Conservation (phyloP, 108 stramenopile genomes). For the Cyclotella cryptica region DNA sequence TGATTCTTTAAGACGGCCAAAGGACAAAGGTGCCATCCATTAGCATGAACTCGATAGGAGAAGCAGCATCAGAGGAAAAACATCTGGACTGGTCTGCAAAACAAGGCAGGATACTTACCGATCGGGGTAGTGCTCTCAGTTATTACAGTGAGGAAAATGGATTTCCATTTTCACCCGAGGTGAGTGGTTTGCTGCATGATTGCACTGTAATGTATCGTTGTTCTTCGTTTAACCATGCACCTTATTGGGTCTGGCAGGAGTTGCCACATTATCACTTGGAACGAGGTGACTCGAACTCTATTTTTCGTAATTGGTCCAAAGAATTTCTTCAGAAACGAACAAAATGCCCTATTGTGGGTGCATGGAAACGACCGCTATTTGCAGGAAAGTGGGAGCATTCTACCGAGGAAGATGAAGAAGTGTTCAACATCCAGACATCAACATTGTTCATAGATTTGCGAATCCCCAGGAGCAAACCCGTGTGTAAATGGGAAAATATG, state of each 20-base stretch:
- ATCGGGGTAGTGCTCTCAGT: constrained; percentile 59
- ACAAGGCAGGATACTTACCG: constrained; percentile 82
- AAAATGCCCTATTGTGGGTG: constrained; percentile 66
- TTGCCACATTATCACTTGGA: constrained; percentile 85
- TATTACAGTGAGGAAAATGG: constrained; percentile 72
- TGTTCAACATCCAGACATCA: constrained; percentile 87
- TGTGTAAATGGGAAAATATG: constrained; percentile 36
- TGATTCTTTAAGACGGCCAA: background rate
- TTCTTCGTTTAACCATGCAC: background rate
- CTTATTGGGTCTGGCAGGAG: constrained; percentile 44
- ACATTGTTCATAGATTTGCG: constrained; percentile 89
- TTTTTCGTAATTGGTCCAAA: constrained; percentile 47
- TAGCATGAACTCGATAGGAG: background rate
- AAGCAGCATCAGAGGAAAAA: constrained; percentile 4
- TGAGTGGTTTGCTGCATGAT: background rate
- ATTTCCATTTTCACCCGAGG: constrained; percentile 61
- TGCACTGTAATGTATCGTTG: background rate
- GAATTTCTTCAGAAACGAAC: background rate
- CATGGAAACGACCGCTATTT: constrained; percentile 84
- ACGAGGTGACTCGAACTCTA: constrained; percentile 56
- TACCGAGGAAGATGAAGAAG: constrained; percentile 72
- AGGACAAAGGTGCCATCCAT: background rate
- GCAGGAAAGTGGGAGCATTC: constrained; percentile 88
- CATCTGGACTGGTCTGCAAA: constrained; percentile 78
- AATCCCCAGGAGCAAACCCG: constrained; percentile 67